These are phyloP conservation scores for Bigelowiella natans DNA, from an alignment of 78 protist genomes.

Conservation along the genomic window DNA sequence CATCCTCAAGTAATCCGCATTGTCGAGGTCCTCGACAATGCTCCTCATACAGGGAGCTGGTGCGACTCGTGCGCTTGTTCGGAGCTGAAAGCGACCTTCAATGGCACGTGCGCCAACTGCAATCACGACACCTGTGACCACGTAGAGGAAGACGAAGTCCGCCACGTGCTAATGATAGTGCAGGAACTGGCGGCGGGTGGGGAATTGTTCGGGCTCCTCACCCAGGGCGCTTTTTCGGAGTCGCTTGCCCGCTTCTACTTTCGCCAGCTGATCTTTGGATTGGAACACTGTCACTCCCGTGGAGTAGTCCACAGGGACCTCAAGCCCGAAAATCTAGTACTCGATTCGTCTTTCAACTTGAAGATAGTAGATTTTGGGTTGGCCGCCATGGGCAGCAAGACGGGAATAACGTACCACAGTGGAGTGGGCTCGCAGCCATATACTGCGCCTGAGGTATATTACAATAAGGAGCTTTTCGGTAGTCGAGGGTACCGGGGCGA, in stretches of 20 bases:
- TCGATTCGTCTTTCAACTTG: neutral
- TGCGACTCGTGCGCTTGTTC: neutral
- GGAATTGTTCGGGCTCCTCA: constrained; percentile 1
- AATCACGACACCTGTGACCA: neutral
- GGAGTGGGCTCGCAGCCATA: constrained; percentile 17
- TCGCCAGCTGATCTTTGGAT: neutral
- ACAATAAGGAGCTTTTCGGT: neutral
- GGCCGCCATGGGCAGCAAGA: neutral
- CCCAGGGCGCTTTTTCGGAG: neutral
- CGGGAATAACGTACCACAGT: neutral
- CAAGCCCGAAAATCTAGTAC: constrained; percentile 15
- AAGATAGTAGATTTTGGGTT: constrained; percentile 17
- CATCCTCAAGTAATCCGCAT: neutral
- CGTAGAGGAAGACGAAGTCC: neutral
- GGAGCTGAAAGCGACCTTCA: neutral
- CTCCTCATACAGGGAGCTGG: neutral
- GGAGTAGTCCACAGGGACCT: neutral
- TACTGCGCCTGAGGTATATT: constrained; percentile 16
- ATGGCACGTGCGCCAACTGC: neutral
- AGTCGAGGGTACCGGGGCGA: neutral
- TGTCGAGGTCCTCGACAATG: neutral
- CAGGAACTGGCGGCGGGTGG: neutral
- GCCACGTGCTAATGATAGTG: neutral
- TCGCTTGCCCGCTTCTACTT: neutral
- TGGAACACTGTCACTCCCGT: neutral